Conservation (phyloP, 2,329 filamentous ascomycete genomes). For the Colletotrichum orchidophilum region DNA sequence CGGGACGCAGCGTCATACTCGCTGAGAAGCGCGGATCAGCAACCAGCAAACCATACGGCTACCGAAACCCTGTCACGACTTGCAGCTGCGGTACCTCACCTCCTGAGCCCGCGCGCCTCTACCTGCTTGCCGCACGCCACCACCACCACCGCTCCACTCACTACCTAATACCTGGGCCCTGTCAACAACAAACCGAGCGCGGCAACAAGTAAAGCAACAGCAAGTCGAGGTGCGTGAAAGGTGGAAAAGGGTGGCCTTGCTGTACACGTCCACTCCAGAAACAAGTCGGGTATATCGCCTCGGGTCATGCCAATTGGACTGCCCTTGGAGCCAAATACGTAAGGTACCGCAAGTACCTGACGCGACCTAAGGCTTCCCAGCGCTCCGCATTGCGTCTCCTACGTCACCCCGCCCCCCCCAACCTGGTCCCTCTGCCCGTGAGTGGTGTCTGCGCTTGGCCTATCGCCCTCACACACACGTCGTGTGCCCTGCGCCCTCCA, state of each 20-base stretch:
- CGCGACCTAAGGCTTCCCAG: constrained; percentile 7
- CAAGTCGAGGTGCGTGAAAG: neutral
- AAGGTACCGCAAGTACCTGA: constrained; percentile 24
- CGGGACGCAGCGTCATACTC: neutral
- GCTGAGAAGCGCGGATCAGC: neutral
- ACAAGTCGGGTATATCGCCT: neutral
- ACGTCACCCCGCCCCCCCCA: constrained; percentile 30
- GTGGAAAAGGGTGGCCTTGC: neutral
- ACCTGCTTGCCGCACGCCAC: constrained; percentile 17
- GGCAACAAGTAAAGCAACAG: neutral
- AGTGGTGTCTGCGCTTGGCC: constrained; percentile 21
- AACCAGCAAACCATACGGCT: constrained; percentile 1
- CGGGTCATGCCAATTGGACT: constrained; percentile 18
- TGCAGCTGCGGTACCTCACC: constrained; percentile 16
- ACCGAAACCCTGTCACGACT: constrained; percentile 12
- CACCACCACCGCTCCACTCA: constrained; percentile 3
- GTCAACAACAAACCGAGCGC: neutral
- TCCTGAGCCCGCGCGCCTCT: constrained; percentile 19
- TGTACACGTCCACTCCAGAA: neutral
- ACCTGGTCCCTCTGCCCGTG: constrained; percentile 19
- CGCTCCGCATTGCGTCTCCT: constrained; percentile 29
- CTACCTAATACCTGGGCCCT: neutral
- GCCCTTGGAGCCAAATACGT: constrained; percentile 17
- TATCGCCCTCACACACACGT: constrained; percentile 15
- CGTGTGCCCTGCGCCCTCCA: constrained; percentile 22